Percentiles rank a stretch among this genome's conserved stretches.
Conservation (phyloP, 2,329 filamentous ascomycete species). For the Geosmithia morbida region DNA sequence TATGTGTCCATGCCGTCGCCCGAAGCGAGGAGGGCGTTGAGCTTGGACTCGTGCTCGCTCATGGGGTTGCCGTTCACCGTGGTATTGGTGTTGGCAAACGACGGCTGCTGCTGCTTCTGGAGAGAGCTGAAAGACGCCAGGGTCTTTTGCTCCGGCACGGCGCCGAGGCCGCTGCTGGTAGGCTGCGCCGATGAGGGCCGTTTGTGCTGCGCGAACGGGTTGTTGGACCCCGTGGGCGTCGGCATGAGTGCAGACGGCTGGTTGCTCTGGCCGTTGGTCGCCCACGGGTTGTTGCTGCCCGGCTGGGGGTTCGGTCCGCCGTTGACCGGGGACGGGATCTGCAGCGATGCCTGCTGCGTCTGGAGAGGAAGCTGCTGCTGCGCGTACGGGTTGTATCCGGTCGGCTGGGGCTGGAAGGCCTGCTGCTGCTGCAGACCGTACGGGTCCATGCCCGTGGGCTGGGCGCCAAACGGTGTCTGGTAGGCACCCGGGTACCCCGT, state of each 20-base stretch:
- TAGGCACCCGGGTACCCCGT: constrained; percentile 45
- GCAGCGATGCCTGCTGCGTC: constrained; percentile 15
- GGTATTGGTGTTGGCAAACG: constrained; percentile 8
- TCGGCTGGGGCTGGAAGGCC: constrained; percentile 34
- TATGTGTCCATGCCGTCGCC: constrained; percentile 96
- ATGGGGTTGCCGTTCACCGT: constrained; percentile 11
- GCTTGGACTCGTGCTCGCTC: constrained; percentile 53
- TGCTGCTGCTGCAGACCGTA: constrained; percentile 42
- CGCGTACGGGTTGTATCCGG: constrained; percentile 40
- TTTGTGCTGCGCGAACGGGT: constrained; percentile 79
- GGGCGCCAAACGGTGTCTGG: constrained; percentile 50
- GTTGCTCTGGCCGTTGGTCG: constrained; percentile 38
- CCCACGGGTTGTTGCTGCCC: constrained; percentile 93
- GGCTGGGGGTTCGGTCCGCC: constrained; percentile 53
- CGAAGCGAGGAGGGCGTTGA: constrained; percentile 73
- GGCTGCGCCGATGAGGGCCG: constrained; percentile 39
- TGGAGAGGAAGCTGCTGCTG: constrained; percentile 17
- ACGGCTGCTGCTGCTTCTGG: constrained; percentile 25
- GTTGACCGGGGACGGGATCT: constrained; percentile 22
- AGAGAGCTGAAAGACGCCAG: constrained; percentile 40
- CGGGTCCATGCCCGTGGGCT: constrained; percentile 47
- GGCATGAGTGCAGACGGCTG: constrained; percentile 57
- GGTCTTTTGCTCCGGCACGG: constrained; percentile 73
- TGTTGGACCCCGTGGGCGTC: constrained; percentile 90
- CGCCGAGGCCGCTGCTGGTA: constrained; percentile 56